Base-by-base conservation (phyloP, 2,329 filamentous ascomycete species). In the Conoideocrella luteorostrata region DNA sequence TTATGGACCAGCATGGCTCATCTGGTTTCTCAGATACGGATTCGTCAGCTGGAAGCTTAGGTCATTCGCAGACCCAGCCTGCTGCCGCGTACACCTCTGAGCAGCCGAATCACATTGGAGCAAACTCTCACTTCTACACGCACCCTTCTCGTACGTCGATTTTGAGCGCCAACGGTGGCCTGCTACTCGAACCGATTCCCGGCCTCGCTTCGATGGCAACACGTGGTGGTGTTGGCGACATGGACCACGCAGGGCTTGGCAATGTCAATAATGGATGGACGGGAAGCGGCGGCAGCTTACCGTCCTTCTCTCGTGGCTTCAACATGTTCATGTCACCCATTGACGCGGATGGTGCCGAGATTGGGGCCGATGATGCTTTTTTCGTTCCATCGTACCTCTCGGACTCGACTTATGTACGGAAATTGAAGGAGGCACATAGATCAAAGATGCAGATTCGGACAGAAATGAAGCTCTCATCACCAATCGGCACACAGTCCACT, bases 361-460 rank as follows among this genome's bases (percentile, higher is more conserved):
- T 21, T 12, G 30, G 26, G 12, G 49, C 53, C 7, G 56, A 59
- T 1, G 56, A 72, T 46, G 55, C 64, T 46, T 91, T 91, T 70
- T 89, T 95, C 63, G 75, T 83, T 10, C 91, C 91, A 1, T 89
- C 88, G 5, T 96, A 96, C 65, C 75, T 97, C 35, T 73, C 75
- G 52, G 79, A 79, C 30, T 91, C 88, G 12, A 78, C 80, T 56
- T 90, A 95, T 63, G 80, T 91, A 42, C 77, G 84, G 54, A 82
- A 78, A 60, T 72, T 96, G 38, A 80, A 86, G 54, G 81, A 87
- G 48, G 78, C 77, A 45, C 77, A 89, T 60, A 77, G 72, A 60
- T 74, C 77, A 37, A 86, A 77, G 58, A 44, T 77, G 42, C 66
- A 60, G 62, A 73, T 61, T 41, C 72, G 65, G 57, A 72, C 61